A percentile compares a stretch with the other conserved stretches of the same genome.
These are phyloP conservation scores for Cercospora canescens DNA, from an alignment of 2,329 filamentous ascomycete species.

Conservation along the genomic window DNA sequence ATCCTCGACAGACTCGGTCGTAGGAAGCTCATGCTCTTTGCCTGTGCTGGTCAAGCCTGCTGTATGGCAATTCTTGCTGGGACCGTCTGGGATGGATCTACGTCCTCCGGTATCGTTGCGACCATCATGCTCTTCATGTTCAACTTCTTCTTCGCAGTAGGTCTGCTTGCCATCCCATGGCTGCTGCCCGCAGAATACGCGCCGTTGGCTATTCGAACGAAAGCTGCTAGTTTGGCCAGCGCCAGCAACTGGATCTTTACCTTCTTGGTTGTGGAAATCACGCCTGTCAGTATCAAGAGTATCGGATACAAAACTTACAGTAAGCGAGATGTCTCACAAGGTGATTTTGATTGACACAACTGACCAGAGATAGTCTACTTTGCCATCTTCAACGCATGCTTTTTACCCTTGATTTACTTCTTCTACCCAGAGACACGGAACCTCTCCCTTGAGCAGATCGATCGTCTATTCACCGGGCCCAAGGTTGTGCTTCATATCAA, in stretches of 20 bases:
- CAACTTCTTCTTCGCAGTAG: conserved; percentile 36
- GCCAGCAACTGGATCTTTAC: conserved; percentile 47
- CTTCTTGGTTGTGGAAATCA: conserved; percentile 41
- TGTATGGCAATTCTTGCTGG: conserved; percentile 52
- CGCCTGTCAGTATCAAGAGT: conserved; percentile 39
- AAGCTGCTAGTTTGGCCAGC: conserved; percentile 90
- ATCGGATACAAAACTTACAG: conserved; percentile 38
- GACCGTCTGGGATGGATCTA: conserved; percentile 43
- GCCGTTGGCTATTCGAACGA: conserved; percentile 89
- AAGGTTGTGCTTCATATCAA: conserved; percentile 22
- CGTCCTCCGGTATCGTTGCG: conserved; percentile 44
- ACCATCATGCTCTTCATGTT: conserved; percentile 43
- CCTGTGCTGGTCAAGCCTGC: conserved; percentile 30
- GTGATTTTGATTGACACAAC: not conserved
- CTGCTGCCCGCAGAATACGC: conserved; percentile 94
- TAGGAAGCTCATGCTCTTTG: conserved; percentile 42
- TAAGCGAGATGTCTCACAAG: not conserved
- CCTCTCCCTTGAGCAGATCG: conserved; percentile 54
- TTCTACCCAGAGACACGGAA: conserved; percentile 48
- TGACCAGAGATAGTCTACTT: conserved; percentile 40
- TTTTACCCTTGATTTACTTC: conserved; percentile 62
- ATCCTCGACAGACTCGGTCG: conserved; percentile 59
- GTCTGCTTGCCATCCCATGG: conserved; percentile 74
- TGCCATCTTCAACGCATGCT: conserved; percentile 51
- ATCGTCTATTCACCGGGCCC: conserved; percentile 47